Evolutionary conservation across 306 rosid genomes (phyloP).

Genomic region (barrel medic (Medicago truncatula)): DNA sequence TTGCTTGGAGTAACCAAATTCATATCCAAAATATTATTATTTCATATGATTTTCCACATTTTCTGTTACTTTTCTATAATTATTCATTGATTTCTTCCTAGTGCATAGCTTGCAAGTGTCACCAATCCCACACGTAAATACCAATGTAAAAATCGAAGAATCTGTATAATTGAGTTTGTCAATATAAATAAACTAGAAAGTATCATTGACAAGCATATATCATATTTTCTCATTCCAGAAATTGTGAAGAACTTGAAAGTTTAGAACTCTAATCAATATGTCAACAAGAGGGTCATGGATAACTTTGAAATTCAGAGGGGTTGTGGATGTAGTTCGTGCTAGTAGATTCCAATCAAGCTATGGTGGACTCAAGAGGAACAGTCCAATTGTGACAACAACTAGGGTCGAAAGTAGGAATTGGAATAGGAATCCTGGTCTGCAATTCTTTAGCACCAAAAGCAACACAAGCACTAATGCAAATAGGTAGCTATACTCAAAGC

Average conservation of each 20-base stretch:
- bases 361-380: slow-evolving; percentile 28
- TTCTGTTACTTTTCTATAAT: not conserved
- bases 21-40: slow-evolving; percentile 22
- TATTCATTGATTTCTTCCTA: not conserved
- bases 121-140: slow-evolving; percentile 43
- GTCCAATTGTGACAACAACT: slow-evolving; percentile 25
- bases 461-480: slow-evolving; percentile 40
- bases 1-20: slow-evolving; percentile 53
- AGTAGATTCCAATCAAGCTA: slow-evolving; percentile 32
- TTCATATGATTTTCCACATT: slow-evolving; percentile 12
- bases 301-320: slow-evolving; percentile 43
- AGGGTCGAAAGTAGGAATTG: slow-evolving; percentile 27
- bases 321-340: slow-evolving; percentile 40
- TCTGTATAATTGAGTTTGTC: slow-evolving; percentile 7
- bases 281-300: slow-evolving; percentile 46
- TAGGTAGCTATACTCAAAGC: slow-evolving; percentile 34
- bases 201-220: slow-evolving; percentile 2
- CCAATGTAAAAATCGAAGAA: slow-evolving; percentile 15
- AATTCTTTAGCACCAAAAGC: slow-evolving; percentile 47
- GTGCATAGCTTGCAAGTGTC: slow-evolving; percentile 8
- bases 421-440: slow-evolving; percentile 31
- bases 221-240: not conserved
- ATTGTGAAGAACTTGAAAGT: slow-evolving; percentile 28
- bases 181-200: not conserved
- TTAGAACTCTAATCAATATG: slow-evolving; percentile 36